Percentiles rank a stretch among this genome's conserved stretches.
Conservation (phyloP, 371 early-diverging fungal species). For the Apophysomyces sp. region DNA sequence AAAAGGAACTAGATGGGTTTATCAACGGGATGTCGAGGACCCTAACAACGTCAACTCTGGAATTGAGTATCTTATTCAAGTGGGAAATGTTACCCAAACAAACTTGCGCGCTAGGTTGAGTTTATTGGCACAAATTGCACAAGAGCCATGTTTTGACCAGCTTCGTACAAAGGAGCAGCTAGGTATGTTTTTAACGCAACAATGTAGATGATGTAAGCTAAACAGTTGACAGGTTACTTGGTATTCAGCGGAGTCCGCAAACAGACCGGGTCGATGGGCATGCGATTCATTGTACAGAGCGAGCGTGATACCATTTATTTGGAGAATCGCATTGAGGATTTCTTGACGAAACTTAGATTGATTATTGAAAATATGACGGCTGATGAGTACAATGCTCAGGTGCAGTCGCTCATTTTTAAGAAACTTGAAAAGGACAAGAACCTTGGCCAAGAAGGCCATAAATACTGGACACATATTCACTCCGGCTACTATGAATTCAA, state of each 20-base stretch:
- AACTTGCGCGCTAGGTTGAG: slow-evolving; percentile 61
- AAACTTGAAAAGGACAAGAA: slow-evolving; percentile 88
- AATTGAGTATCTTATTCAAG: slow-evolving; percentile 79
- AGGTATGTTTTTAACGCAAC: slow-evolving; percentile 26
- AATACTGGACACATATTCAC: slow-evolving; percentile 79
- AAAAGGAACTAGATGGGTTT: slow-evolving; percentile 57
- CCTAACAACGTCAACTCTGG: slow-evolving; percentile 85
- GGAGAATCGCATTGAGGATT: slow-evolving; percentile 79
- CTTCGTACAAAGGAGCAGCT: slow-evolving; percentile 91
- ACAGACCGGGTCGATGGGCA: slow-evolving; percentile 63
- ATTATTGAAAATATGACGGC: slow-evolving; percentile 65
- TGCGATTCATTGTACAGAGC: slow-evolving; percentile 84
- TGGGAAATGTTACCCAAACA: slow-evolving; percentile 58
- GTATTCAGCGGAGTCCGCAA: slow-evolving; percentile 74
- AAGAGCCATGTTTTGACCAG: slow-evolving; percentile 91
- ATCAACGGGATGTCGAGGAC: slow-evolving; percentile 68
- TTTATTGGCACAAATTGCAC: slow-evolving; percentile 74
- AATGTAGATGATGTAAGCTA: background rate
- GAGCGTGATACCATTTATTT: slow-evolving; percentile 82
- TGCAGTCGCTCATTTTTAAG: slow-evolving; percentile 67
- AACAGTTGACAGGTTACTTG: slow-evolving; percentile 57
- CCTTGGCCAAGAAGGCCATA: slow-evolving; percentile 72
- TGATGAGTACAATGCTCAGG: slow-evolving; percentile 75
- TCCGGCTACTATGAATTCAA: slow-evolving; percentile 88
- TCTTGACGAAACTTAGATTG: slow-evolving; percentile 56